Base-by-base conservation (phyloP, 2,329 filamentous ascomycete species). In the Parascedosporium putredinis region DNA sequence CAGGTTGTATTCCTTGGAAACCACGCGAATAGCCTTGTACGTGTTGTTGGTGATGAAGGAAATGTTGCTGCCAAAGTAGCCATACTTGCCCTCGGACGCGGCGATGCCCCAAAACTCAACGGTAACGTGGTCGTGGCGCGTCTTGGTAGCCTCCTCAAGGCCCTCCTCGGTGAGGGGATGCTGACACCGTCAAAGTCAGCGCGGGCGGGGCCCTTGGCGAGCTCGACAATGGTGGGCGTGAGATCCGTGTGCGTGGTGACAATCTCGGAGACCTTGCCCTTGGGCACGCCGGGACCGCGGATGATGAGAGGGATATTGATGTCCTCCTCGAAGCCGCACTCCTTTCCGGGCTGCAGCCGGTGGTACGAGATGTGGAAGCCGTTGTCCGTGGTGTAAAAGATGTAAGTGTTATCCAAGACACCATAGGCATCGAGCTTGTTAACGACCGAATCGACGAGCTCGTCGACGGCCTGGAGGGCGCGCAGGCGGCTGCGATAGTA, bases 331-430 rank as follows among this genome's bases (percentile, higher is more conserved):
- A 67, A 75, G 0, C 69, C 70, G 43, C 72, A 76, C 31, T 67
- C 64, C 55, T 78, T 78, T 0, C 75, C 75, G 1, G 74, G 72
- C 3, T 67, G 68, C 34, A 77, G 57, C 1, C 74, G 70, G 52
- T 78, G 74, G 52, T 77, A 73, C 14, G 69, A 64, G 49, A 78
- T 74, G 47, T 77, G 75, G 56, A 68, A 77, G 1, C 74, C 73
- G 49, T 78, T 78, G 55, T 78, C 74, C 0, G 67, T 65, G 0
- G 72, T 71, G 57, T 73, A 78, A 48, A 78, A 66, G 31, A 78
- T 67, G 55, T 76, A 78, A 0, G 74, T 70, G 50, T 70, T 65
- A 20, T 68, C 62, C 1, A 70, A 51, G 1, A 67, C 49, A 0
- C 58, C 61, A 6, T 61, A 54, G 6, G 56, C 44, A 14, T 66